Evolutionary conservation across 176 grass and related monocot species (phyloP).

Genomic region (Aegilops longissima): DNA sequence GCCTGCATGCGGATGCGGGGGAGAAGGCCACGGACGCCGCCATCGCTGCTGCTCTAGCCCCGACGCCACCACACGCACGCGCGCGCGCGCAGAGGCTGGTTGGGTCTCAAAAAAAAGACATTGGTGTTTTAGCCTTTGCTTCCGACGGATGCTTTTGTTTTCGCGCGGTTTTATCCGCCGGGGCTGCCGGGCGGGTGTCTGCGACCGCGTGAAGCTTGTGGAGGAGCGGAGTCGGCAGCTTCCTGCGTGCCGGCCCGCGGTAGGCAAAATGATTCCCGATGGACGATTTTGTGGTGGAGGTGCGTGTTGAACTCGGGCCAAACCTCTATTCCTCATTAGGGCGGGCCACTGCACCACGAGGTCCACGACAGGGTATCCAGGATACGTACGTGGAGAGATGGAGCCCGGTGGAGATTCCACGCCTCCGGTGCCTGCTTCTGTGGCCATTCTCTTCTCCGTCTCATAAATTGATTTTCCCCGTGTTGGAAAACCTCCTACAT

Average conservation of each 20-base stretch:
- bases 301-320: neutral
- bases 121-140: too few species aligned
- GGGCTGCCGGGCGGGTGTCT: neutral
- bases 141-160: neutral
- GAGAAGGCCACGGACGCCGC: slow-evolving; percentile 28
- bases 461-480: neutral
- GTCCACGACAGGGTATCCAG: neutral
- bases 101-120: neutral
- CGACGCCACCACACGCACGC: neutral
- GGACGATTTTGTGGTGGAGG: neutral
- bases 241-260: neutral
- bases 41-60: slow-evolving; percentile 12
- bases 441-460: neutral
- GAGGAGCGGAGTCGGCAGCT: neutral
- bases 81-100: neutral
- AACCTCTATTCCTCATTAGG: too few species aligned
- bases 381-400: neutral
- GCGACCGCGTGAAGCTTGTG: neutral
- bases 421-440: neutral
- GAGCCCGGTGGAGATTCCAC: neutral
- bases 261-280: neutral
- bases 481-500: too few species aligned
- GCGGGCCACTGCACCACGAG: too few species aligned
- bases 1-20: slow-evolving; percentile 19
- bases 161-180: neutral